Conservation (phyloP, 768 basidiomycete genomes). For the Suillus paluster region DNA sequence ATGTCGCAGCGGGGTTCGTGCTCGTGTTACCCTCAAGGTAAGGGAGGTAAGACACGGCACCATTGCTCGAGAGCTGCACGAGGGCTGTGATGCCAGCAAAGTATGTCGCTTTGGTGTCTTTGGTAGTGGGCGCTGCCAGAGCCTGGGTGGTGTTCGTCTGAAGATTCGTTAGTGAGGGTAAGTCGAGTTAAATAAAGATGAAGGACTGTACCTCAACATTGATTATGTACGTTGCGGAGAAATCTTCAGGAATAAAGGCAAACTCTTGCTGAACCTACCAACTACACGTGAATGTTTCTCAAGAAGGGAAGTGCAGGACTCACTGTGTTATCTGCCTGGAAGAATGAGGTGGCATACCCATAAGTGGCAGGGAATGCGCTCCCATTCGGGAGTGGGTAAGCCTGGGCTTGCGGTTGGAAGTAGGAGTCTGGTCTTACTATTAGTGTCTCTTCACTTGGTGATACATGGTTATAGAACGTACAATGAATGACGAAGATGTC, state of each 20-base stretch:
- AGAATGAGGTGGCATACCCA: conserved; percentile 74
- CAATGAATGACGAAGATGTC: conserved; percentile 90
- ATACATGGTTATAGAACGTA: conserved; percentile 38
- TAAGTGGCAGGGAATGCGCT: conserved; percentile 66
- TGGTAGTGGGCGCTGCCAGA: conserved; percentile 60
- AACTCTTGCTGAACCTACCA: conserved; percentile 71
- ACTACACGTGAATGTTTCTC: neutral
- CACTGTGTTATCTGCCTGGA: conserved; percentile 53
- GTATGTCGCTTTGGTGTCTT: conserved; percentile 65
- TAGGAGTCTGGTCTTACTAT: conserved; percentile 56
- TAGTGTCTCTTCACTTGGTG: neutral
- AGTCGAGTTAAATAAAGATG: neutral
- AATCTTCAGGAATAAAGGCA: conserved; percentile 78
- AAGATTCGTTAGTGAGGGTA: neutral
- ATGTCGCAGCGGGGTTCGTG: conserved; percentile 51
- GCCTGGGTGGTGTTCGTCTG: conserved; percentile 68
- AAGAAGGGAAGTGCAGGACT: conserved; percentile 19
- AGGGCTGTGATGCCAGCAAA: conserved; percentile 64
- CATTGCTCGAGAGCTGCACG: conserved; percentile 68
- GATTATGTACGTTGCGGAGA: conserved; percentile 71
- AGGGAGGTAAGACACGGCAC: conserved; percentile 63
- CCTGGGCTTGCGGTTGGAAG: conserved; percentile 75
- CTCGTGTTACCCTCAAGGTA: conserved; percentile 51
- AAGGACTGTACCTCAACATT: conserved; percentile 59
- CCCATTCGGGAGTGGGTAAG: conserved; percentile 52